Percentiles rank a stretch among this genome's conserved stretches.
Conservation (phyloP, 169 alveolate genomes). For the Plasmodium vivax region DNA sequence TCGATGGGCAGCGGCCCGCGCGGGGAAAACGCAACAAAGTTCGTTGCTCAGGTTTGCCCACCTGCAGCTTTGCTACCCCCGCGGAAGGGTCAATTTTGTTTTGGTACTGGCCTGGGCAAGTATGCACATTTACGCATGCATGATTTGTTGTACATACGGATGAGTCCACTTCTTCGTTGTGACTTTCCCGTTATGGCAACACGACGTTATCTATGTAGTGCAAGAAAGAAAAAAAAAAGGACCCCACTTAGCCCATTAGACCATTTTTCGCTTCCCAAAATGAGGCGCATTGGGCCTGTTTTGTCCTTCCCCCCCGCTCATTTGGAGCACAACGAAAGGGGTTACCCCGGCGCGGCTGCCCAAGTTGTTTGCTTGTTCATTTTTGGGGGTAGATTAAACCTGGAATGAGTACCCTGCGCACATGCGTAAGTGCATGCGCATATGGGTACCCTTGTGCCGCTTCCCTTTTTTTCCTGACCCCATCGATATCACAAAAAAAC, state of each 20-base stretch:
- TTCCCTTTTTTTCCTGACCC: background rate
- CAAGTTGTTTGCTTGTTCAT: background rate
- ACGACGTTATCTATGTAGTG: background rate
- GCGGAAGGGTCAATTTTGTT: no score
- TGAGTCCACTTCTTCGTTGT: no score
- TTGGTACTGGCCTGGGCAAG: no score
- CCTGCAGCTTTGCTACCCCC: no score
- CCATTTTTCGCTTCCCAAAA: background rate
- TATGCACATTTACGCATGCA: no score
- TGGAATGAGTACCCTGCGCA: background rate
- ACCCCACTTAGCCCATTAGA: conserved; percentile 1
- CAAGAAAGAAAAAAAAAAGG: background rate
- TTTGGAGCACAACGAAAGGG: background rate
- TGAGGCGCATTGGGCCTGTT: background rate
- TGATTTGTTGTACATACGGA: no score
- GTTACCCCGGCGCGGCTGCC: background rate
- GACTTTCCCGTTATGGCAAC: no score
- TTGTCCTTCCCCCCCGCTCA: background rate
- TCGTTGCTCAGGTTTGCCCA: no score
- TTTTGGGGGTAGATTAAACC: background rate
- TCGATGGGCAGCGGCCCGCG: no score
- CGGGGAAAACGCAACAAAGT: no score
- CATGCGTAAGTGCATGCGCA: background rate
- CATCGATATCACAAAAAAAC: background rate
- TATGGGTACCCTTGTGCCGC: background rate